Evolutionary conservation across 164 flowering plant species (phyloP), one percentile per base, ranked within the genome.

Genomic region (Warburgia ugandensis): DNA sequence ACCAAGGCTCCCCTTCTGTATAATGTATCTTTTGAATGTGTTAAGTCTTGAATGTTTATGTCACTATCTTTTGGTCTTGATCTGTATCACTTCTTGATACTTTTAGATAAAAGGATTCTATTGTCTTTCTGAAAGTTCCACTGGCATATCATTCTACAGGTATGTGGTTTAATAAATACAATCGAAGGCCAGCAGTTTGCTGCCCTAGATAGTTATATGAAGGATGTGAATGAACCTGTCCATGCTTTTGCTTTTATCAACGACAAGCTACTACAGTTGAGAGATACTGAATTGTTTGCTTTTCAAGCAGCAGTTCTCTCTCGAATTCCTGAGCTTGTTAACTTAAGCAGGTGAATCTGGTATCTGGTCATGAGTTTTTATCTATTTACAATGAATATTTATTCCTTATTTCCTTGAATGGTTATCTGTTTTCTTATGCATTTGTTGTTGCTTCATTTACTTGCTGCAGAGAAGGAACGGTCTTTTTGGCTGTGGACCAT

Each of bases 231-330:
- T 66, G 98, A 88, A 68, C 98, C 98, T 1, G 56, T 88, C 61
- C 81, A 81, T 72, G 92, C 98, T 36, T 92, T 92, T 52, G 70
- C 83, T 58, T 92, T 78, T 68, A 80, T 88, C 63, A 70, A 77
- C 59, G 56, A 54, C 54, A 67, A 61, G 50, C 59, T 92, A 26
- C 50, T 52, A 36, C 68, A 54, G 48, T 51, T 73, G 48, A 60
- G 54, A 45, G 73, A 69, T 40, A 50, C 59, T 38, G 86, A 79
- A 52, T 47, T n/a, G 48, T 63, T 57, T 63, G 54, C 73, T 65
- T 83, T 91, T 51, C 73, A 55, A 11, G 68, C 84, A 52, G 90
- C 81, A 49, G 80, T 88, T 52, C 59, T 80, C 29, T 72, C 81
- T 58, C 80, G 85, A 21, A 80, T 92, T 56, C 85, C 88, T 27